Conservation (phyloP, 139 green algal genomes). For the Chlorella sp. region DNA sequence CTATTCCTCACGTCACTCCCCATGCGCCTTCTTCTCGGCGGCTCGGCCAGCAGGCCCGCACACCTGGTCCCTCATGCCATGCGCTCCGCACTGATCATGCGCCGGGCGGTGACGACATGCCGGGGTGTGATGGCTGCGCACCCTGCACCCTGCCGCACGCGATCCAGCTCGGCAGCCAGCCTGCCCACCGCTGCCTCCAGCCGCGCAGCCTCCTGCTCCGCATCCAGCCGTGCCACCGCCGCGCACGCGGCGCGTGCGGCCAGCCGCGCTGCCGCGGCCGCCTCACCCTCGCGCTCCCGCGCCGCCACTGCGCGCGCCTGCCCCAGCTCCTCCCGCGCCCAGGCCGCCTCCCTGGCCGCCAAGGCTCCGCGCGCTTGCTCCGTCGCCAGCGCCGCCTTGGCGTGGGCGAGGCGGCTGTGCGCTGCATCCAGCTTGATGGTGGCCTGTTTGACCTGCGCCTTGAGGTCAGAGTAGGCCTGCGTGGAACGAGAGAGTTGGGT, state of each 20-base stretch:
- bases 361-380: neutral
- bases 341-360: neutral
- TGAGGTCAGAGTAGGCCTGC: neutral
- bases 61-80: too few relatives aligned
- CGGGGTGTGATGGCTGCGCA: too few relatives aligned
- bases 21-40: too few relatives aligned
- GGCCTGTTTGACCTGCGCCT: conserved; percentile 1
- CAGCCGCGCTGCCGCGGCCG: neutral
- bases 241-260: neutral
- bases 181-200: neutral
- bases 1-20: too few relatives aligned
- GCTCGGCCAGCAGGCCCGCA: too few relatives aligned
- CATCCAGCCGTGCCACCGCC: neutral
- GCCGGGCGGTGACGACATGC: too few relatives aligned
- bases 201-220: neutral
- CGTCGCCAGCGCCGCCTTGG: too few relatives aligned
- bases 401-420: too few relatives aligned
- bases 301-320: neutral
- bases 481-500: too few relatives aligned
- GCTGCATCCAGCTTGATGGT: conserved; percentile 2
- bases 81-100: too few relatives aligned
- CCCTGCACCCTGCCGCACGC: too few relatives aligned
- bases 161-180: too few relatives aligned
- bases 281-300: neutral
- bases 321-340: neutral